Conservation (phyloP, 1,284 basidiomycete species). For the Inonotus hispidus region DNA sequence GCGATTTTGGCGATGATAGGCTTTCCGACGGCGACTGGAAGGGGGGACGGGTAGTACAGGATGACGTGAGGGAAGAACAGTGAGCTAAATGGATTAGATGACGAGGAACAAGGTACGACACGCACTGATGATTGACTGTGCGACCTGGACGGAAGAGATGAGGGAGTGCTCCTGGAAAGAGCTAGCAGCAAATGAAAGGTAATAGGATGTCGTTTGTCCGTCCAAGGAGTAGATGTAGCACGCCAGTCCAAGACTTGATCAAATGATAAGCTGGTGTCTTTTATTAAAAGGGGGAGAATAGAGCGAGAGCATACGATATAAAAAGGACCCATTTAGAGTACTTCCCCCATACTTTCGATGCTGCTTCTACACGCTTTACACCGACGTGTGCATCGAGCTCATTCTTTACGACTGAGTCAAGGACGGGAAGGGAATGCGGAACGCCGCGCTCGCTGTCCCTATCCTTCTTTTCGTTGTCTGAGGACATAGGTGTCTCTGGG, state of each 20-base stretch:
- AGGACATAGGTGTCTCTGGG: background rate
- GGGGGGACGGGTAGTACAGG: background rate
- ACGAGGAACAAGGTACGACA: constrained; percentile 16
- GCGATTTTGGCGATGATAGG: constrained; percentile 78
- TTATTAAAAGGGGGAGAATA: background rate
- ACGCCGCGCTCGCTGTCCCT: background rate
- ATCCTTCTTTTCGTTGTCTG: background rate
- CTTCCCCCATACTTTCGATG: constrained; percentile 45
- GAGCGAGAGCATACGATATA: constrained; percentile 39
- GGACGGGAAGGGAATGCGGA: background rate
- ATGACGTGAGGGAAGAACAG: background rate
- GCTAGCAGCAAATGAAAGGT: constrained; percentile 61
- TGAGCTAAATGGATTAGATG: background rate
- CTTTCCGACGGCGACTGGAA: constrained; percentile 58
- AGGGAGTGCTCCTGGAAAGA: constrained; percentile 54
- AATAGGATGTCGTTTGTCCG: constrained; percentile 60
- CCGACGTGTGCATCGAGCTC: constrained; percentile 37
- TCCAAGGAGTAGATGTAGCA: constrained; percentile 78
- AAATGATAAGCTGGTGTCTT: background rate
- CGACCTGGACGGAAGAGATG: constrained; percentile 58
- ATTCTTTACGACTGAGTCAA: background rate
- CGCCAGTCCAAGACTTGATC: constrained; percentile 53
- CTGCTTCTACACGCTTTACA: constrained; percentile 47
- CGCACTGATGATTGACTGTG: constrained; percentile 52
- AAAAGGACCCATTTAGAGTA: constrained; percentile 60